Evolutionary conservation across 2,329 filamentous ascomycete species (phyloP).

Genomic region (Aureobasidium sp.): DNA sequence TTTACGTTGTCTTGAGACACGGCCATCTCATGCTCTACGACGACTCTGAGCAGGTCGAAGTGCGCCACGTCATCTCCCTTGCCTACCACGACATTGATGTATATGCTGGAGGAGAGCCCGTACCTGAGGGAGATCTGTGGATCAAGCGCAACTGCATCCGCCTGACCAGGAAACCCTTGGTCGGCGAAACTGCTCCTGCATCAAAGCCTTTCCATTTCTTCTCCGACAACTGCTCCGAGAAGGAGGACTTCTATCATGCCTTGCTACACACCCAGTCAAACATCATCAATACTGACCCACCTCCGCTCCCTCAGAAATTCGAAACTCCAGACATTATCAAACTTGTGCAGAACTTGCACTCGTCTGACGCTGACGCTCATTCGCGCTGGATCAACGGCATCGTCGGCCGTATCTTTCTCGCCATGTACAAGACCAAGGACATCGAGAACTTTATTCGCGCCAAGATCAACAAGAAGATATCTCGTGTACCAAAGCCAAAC

Average conservation of each 20-base stretch:
- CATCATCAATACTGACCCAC: slow-evolving; percentile 49
- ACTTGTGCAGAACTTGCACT: slow-evolving; percentile 83
- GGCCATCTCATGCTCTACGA: slow-evolving; percentile 97
- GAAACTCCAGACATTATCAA: slow-evolving; percentile 81
- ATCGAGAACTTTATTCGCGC: slow-evolving; percentile 70
- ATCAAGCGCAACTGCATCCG: slow-evolving; percentile 91
- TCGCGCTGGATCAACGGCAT: slow-evolving; percentile 92
- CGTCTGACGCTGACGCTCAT: slow-evolving; percentile 82
- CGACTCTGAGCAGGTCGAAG: slow-evolving; percentile 88
- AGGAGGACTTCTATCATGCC: slow-evolving; percentile 97
- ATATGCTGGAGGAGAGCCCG: slow-evolving; percentile 61
- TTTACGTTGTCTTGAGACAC: slow-evolving; percentile 85
- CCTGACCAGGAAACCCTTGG: slow-evolving; percentile 58
- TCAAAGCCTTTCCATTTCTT: slow-evolving; percentile 88
- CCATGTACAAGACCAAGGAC: slow-evolving; percentile 75
- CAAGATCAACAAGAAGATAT: slow-evolving; percentile 94
- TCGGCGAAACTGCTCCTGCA: slow-evolving; percentile 50
- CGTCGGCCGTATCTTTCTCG: slow-evolving; percentile 80
- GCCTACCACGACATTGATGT: slow-evolving; percentile 80
- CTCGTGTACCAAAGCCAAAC: slow-evolving; percentile 81
- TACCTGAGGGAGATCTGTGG: slow-evolving; percentile 87
- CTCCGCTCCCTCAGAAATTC: slow-evolving; percentile 67
- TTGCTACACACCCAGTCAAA: slow-evolving; percentile 78
- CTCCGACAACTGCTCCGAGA: slow-evolving; percentile 89
- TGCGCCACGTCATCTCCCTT: slow-evolving; percentile 90